Evolutionary conservation across 371 early-diverging fungal species (phyloP), one percentile per base, ranked within the genome.

Genomic region (Parasitella parasitica): DNA sequence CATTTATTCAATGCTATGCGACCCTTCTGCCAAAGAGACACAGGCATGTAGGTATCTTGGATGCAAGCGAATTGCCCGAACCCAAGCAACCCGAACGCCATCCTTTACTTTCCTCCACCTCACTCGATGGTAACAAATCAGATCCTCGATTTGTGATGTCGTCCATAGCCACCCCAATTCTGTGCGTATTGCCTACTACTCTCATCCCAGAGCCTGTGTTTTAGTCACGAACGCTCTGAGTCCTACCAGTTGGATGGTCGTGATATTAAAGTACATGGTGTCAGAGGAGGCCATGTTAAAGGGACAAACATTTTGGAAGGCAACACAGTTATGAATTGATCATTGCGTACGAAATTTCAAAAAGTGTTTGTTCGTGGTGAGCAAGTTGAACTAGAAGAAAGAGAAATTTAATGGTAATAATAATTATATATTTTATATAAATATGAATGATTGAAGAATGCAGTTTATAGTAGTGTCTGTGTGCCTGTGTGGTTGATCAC

Each of bases 111-210:
- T 72, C 75, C 9, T 30, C 56, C 16, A 77, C 75, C 1, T 69
- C 72, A 0, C 70, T 70, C 20, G 67, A 58, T 32, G 63, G 66
- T 24, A 51, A 57, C 30, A 75, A 74, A 20, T 75, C 75, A 24
- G 84, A 79, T 48, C 82, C 85, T 49, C 84, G 91, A 32, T 92
- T 61, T 90, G 91, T 61, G 92, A 92, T 66, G 91, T 91, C 39
- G 85, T 90, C 43, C 92, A 92, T 62, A 90, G 89, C 13, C 91
- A 92, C 57, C 92, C 91, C 35, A 90, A 91, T 68, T 90, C 90
- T 12, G 81, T 91, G 36, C 89, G 89, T 70, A 90, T 92, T 26
- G 92, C 92, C 32, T 91, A 92, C 72, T 85, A 88, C 49, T 85
- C 90, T 12, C 91, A 92, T 60, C 92, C 92, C 2, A 69, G 76